Conservation (phyloP, 2,329 filamentous ascomycete species). For the Talaromyces sp. region DNA sequence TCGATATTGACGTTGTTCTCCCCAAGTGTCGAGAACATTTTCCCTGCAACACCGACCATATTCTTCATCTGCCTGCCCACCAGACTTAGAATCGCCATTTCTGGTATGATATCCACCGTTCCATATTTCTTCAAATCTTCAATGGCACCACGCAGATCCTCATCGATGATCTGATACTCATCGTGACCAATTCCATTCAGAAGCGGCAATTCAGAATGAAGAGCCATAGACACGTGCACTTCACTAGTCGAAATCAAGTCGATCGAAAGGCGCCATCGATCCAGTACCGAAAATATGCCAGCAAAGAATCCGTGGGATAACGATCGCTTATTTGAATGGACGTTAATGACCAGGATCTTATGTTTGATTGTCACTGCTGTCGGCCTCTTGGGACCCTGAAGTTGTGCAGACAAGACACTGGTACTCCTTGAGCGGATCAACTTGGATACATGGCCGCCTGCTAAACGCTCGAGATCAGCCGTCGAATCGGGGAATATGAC, state of each 20-base stretch:
- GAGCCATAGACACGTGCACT: constrained; percentile 94
- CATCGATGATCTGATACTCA: constrained; percentile 52
- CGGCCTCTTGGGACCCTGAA: constrained; percentile 63
- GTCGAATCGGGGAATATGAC: constrained; percentile 67
- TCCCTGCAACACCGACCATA: constrained; percentile 88
- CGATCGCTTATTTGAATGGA: constrained; percentile 94
- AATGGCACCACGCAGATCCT: constrained; percentile 61
- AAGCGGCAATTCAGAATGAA: constrained; percentile 69
- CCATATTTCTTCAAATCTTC: constrained; percentile 73
- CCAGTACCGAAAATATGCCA: constrained; percentile 84
- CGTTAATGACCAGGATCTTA: constrained; percentile 93
- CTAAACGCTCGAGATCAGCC: constrained; percentile 47
- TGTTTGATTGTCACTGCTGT: constrained; percentile 96
- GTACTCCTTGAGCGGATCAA: constrained; percentile 45
- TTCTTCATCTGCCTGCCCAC: constrained; percentile 97
- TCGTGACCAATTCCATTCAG: constrained; percentile 44
- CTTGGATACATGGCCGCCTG: constrained; percentile 55
- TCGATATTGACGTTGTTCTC: constrained; percentile 95
- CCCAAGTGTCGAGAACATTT: constrained; percentile 91
- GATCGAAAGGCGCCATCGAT: constrained; percentile 80
- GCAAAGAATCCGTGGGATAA: constrained; percentile 95
- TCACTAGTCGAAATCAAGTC: constrained; percentile 95
- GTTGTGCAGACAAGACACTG: constrained; percentile 43
- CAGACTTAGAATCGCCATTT: constrained; percentile 93
- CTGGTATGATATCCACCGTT: constrained; percentile 79